Conservation (phyloP, 1,139 yeast species). For the Pichia sorboxylosa region DNA sequence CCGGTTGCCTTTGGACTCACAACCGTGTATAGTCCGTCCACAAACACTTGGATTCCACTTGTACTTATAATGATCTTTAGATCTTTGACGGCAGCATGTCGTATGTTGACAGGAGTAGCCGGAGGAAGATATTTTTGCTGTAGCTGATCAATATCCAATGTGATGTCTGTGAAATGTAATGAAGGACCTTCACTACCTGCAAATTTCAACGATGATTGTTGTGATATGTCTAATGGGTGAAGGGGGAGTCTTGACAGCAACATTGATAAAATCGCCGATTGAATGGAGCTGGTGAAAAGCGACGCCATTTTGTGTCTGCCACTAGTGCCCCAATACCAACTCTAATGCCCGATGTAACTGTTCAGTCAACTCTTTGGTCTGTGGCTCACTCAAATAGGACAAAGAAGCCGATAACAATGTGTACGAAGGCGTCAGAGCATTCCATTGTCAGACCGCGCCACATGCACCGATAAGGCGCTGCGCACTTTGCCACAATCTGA, state of each 20-base stretch:
- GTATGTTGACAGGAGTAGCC: slow-evolving; percentile 7
- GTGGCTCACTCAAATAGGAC: no score
- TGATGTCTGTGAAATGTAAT: slow-evolving; percentile 9
- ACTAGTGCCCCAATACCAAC: no score
- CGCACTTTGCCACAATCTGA: no score
- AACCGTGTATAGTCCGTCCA: slow-evolving; percentile 5
- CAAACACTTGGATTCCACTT: slow-evolving; percentile 7
- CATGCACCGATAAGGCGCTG: no score
- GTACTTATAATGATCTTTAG: slow-evolving; percentile 8
- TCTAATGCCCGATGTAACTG: no score
- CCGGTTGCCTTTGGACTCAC: slow-evolving; percentile 7
- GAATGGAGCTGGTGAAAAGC: slow-evolving; percentile 9
- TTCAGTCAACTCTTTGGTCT: no score
- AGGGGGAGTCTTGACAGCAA: slow-evolving; percentile 11
- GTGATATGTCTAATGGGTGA: slow-evolving; percentile 10
- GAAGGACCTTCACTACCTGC: slow-evolving; percentile 9
- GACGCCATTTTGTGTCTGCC: slow-evolving; percentile 13
- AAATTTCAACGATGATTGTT: slow-evolving; percentile 8
- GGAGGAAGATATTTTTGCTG: slow-evolving; percentile 10
- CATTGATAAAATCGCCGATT: slow-evolving; percentile 9
- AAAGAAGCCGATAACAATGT: no score
- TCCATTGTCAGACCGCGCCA: no score
- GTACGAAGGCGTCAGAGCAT: no score
- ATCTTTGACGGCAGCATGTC: slow-evolving; percentile 9
- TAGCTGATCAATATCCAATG: slow-evolving; percentile 12